Evolutionary conservation across 176 grass and related monocot species (phyloP), one percentile per base, ranked within the genome.

Genomic region (Paspalum notatum): DNA sequence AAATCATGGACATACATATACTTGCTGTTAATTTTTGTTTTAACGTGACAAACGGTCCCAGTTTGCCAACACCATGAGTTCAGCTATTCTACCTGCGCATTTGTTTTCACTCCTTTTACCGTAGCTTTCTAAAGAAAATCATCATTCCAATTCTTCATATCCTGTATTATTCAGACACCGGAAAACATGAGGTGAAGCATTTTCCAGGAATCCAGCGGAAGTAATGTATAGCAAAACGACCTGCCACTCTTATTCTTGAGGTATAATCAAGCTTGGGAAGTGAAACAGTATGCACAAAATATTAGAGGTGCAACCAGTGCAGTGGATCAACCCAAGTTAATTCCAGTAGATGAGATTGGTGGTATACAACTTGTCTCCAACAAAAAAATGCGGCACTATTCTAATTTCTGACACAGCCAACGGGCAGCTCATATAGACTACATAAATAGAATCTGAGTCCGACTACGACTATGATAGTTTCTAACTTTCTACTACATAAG

Each of bases 401-500:
- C n/a, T n/a, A n/a, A n/a, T n/a, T 62, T 37, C 57, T 62, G 55
- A 32, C 8, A 76, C 24, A 71, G 13, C 22, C 37, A 65, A 38
- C 32, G 49, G 21, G 26, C 32, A 68, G 20, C 25, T 79, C 25
- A 43, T 42, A 20, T 71, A 77, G 67, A 74, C 22, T 26, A 41
- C 43, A 32, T 4, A 84, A 48, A 88, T 27, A 25, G 56, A 89
- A 75, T 46, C 75, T 7, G 12, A 76, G 38, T 69, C 32, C 43
- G 39, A 50, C 20, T 46, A 69, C 11, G 25, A 41, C 27, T 38
- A 69, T 10, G 16, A 58, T 12, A 60, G 14, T 66, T 67, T 43
- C n/a, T n/a, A n/a, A n/a, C n/a, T 32, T 32, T 32, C 32, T 32
- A 32, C 2, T 32, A 32, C 60, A 15, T 3, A 38, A 82, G 32